A percentile compares a stretch with the other conserved stretches of the same genome.
phyloP scores from a whole-genome alignment of 345 rosid species.

The Cardamine resedifolia region DNA sequence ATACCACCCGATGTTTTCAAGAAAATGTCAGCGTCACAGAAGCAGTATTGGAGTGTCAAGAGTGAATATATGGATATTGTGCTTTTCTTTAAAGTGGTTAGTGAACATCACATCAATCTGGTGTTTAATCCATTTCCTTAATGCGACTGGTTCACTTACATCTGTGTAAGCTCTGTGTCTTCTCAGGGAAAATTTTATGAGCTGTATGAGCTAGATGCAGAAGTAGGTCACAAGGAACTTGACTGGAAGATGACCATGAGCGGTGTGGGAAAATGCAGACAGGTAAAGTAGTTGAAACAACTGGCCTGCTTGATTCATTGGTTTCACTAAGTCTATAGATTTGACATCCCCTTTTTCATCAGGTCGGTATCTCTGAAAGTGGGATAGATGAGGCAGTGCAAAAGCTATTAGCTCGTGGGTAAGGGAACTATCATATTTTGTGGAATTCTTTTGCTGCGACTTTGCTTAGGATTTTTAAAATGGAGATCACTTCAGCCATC shows the following conservation, averaged over 20 bases:
- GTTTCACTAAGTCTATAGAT: background rate
- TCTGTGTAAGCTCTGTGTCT: slow-evolving; percentile 20
- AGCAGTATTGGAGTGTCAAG: slow-evolving; percentile 88
- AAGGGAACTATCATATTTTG: slow-evolving; percentile 33
- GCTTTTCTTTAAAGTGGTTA: slow-evolving; percentile 97
- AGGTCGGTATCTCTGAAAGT: slow-evolving; percentile 88
- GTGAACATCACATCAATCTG: slow-evolving; percentile 33
- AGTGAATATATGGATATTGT: slow-evolving; percentile 85
- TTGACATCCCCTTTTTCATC: slow-evolving; percentile 18
- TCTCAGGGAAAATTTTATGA: slow-evolving; percentile 89
- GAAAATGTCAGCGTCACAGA: slow-evolving; percentile 90
- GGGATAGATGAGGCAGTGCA: slow-evolving; percentile 92
- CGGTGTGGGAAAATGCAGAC: slow-evolving; percentile 96
- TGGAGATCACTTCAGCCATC: background rate
- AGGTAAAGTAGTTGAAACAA: slow-evolving; percentile 50
- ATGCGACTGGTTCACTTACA: slow-evolving; percentile 22
- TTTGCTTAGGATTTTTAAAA: background rate
- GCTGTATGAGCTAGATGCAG: slow-evolving; percentile 97
- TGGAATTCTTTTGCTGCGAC: background rate
- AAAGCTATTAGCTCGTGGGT: slow-evolving; percentile 93
- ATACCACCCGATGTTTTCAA: slow-evolving; percentile 70
- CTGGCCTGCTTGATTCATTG: slow-evolving; percentile 3
- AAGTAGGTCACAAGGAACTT: slow-evolving; percentile 87
- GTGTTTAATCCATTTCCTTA: background rate
- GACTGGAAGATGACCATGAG: slow-evolving; percentile 95